Conservation (phyloP, 768 basidiomycete species). For the Mycena latifolia region DNA sequence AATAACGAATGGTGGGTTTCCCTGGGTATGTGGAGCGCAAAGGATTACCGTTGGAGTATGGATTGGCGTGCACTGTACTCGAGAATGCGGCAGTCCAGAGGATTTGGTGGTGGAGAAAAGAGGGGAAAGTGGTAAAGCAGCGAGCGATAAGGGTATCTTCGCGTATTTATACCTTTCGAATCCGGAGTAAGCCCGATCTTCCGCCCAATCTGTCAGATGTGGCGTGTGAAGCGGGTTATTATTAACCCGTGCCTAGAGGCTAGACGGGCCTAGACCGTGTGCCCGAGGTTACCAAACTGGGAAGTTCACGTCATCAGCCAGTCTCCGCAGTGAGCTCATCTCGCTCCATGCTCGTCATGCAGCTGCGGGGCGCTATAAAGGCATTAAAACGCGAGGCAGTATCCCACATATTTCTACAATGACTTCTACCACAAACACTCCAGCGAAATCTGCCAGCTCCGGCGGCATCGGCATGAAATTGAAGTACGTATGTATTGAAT, state of each 20-base stretch:
- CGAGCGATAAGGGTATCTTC: not conserved
- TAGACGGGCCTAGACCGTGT: too few relatives aligned
- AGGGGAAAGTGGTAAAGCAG: not conserved
- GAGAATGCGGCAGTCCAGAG: not conserved
- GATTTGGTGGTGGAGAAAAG: not conserved
- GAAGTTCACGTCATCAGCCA: too few relatives aligned
- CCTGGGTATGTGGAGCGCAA: slow-evolving; percentile 40
- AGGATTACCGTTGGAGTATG: slow-evolving; percentile 38
- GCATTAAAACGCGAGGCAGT: too few relatives aligned
- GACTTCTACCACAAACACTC: slow-evolving; percentile 7
- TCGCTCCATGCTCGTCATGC: slow-evolving; percentile 20
- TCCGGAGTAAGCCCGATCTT: too few relatives aligned
- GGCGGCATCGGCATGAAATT: slow-evolving; percentile 25
- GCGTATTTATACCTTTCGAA: too few relatives aligned
- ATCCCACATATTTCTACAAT: not conserved
- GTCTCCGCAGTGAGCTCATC: slow-evolving; percentile 27
- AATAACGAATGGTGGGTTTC: slow-evolving; percentile 12
- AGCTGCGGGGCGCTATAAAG: slow-evolving; percentile 8
- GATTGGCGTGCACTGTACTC: not conserved
- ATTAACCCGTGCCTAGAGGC: too few relatives aligned
- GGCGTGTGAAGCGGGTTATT: too few relatives aligned
- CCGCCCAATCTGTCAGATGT: too few relatives aligned
- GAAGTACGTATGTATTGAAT: slow-evolving; percentile 32
- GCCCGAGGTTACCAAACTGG: too few relatives aligned
- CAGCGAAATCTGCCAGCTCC: slow-evolving; percentile 12